These are phyloP conservation scores for Lablab purpureus DNA, from an alignment of 306 rosid genomes.

Conservation along the genomic window DNA sequence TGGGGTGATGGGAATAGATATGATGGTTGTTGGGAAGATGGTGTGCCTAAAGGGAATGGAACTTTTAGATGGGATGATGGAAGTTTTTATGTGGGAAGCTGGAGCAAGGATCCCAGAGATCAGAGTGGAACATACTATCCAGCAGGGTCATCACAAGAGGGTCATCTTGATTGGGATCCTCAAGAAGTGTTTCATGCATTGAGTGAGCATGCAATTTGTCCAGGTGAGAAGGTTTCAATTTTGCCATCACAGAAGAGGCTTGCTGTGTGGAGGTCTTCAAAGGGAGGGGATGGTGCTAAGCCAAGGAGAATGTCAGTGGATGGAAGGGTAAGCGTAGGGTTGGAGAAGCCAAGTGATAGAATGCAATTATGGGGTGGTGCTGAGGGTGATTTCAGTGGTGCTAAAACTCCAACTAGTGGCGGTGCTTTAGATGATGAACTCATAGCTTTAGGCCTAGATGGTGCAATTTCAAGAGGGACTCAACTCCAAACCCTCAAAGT, in stretches of 20 bases:
- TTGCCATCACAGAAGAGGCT: slow-evolving; percentile 90
- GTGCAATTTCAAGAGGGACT: slow-evolving; percentile 35
- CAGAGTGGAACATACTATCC: slow-evolving; percentile 85
- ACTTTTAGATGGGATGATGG: slow-evolving; percentile 78
- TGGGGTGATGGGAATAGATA: slow-evolving; percentile 78
- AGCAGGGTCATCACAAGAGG: slow-evolving; percentile 53
- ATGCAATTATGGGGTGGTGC: slow-evolving; percentile 73
- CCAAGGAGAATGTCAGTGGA: slow-evolving; percentile 78
- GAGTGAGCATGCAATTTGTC: slow-evolving; percentile 54
- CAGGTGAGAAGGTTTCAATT: slow-evolving; percentile 74
- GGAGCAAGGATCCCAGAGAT: slow-evolving; percentile 85
- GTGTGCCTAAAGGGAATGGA: slow-evolving; percentile 80
- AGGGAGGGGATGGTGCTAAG: slow-evolving; percentile 56
- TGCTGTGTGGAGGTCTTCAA: slow-evolving; percentile 86
- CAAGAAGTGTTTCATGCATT: slow-evolving; percentile 66
- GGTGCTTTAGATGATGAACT: slow-evolving; percentile 47
- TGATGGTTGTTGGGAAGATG: slow-evolving; percentile 85
- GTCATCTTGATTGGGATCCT: slow-evolving; percentile 78
- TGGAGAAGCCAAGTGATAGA: slow-evolving; percentile 75
- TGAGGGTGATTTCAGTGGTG: slow-evolving; percentile 37
- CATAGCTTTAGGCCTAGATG: slow-evolving; percentile 36
- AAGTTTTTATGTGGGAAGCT: slow-evolving; percentile 75
- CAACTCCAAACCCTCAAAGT: slow-evolving; percentile 49
- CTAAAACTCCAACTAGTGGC: slow-evolving; percentile 38
- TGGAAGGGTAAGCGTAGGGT: slow-evolving; percentile 72